Conservation (phyloP, 2,329 filamentous ascomycete genomes). For the Calonectria honghensis region DNA sequence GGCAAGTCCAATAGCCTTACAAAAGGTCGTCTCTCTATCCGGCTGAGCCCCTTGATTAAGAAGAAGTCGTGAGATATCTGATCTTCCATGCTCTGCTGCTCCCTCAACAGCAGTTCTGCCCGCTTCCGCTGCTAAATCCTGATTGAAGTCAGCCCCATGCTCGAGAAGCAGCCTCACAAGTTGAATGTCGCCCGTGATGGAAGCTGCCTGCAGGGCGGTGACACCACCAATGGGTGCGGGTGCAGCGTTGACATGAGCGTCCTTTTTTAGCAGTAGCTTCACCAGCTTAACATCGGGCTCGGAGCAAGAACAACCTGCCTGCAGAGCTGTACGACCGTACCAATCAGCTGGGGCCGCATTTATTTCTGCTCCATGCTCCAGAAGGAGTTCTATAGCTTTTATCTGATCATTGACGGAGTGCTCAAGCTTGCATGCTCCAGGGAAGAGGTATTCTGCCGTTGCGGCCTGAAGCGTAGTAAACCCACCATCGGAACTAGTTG, state of each 20-base stretch:
- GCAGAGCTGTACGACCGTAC: neutral
- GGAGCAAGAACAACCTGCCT: neutral
- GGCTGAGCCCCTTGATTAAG: neutral
- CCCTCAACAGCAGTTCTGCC: neutral
- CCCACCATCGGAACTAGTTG: neutral
- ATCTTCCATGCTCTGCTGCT: neutral
- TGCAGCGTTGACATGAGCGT: constrained; percentile 17
- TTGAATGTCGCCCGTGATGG: neutral
- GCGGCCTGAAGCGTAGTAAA: neutral
- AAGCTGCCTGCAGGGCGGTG: constrained; percentile 27
- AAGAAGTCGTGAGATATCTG: neutral
- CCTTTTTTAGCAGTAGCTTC: neutral
- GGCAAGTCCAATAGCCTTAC: neutral
- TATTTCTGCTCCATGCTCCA: neutral
- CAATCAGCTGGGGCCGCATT: neutral
- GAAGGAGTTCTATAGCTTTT: neutral
- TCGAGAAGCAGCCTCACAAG: neutral
- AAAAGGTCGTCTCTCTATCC: neutral
- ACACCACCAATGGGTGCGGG: neutral
- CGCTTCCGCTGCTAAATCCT: neutral
- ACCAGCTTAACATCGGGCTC: neutral
- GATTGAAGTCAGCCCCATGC: neutral
- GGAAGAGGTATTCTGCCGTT: neutral
- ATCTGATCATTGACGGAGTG: no score
- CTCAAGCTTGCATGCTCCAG: no score